Conservation (phyloP, 139 green algal genomes). For the Haematococcus lacustris region DNA sequence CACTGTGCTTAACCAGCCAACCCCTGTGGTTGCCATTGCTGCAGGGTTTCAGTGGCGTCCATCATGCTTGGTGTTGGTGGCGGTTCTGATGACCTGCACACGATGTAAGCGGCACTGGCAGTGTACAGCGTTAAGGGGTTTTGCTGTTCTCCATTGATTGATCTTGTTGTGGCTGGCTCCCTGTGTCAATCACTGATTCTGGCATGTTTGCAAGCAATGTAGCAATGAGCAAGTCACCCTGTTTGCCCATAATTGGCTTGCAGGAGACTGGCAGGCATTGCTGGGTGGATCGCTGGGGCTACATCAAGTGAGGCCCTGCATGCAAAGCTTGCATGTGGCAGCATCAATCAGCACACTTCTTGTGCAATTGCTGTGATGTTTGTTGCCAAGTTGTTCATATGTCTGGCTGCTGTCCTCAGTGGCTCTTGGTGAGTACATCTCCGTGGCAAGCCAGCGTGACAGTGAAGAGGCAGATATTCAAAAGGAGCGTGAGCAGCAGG, state of each 20-base stretch:
- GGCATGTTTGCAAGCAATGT: not conserved
- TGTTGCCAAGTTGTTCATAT: not conserved
- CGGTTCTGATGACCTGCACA: conserved; percentile 13
- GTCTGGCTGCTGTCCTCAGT: conserved; percentile 11
- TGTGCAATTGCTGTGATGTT: too few species aligned
- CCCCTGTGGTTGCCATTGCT: not conserved
- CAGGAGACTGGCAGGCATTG: conserved; percentile 40
- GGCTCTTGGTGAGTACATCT: conserved; percentile 61
- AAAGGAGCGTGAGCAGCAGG: conserved; percentile 50
- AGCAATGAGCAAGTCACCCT: not conserved
- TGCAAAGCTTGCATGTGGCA: not conserved
- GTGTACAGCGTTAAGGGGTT: not conserved
- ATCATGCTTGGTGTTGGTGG: conserved; percentile 25
- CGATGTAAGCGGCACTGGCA: conserved; percentile 21
- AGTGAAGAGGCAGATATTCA: conserved; percentile 73
- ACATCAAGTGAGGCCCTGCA: conserved; percentile 25
- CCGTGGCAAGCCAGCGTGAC: conserved; percentile 44
- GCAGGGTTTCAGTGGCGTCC: conserved; percentile 10
- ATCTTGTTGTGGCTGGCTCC: not conserved
- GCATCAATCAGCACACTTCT: not conserved
- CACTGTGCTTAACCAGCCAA: not conserved
- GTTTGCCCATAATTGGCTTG: not conserved
- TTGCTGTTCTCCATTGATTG: not conserved
- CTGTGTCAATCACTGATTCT: not conserved
- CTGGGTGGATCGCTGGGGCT: conserved; percentile 58